Evolutionary conservation across 2,329 filamentous ascomycete species (phyloP).

Genomic region (Colletotrichum kahawae): DNA sequence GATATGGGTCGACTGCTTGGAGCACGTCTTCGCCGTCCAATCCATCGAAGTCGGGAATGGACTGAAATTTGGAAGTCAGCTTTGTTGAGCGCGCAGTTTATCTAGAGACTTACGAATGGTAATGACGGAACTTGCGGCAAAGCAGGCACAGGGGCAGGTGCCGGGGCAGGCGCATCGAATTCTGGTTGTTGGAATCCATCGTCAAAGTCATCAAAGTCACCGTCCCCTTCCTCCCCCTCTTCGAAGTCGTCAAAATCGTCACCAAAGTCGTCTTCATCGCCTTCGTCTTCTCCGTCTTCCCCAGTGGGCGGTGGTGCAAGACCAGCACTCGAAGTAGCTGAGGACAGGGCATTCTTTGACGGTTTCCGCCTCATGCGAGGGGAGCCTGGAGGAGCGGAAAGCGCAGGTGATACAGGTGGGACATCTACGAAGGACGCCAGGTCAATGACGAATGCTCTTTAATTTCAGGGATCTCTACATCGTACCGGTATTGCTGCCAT

Average conservation of each 20-base stretch:
- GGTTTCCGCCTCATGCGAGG: constrained; percentile 35
- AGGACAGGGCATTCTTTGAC: constrained; percentile 27
- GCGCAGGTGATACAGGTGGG: constrained; percentile 31
- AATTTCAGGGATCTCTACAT: constrained; percentile 24
- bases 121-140: constrained; percentile 40
- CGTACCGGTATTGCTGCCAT: constrained; percentile 37
- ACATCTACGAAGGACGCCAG: constrained; percentile 38
- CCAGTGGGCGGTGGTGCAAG: constrained; percentile 18
- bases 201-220: constrained; percentile 74
- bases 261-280: constrained; percentile 54
- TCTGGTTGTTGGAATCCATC: constrained; percentile 70
- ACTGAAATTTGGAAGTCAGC: constrained; percentile 45
- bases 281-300: constrained; percentile 34
- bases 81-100: background rate
- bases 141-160: constrained; percentile 33
- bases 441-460: constrained; percentile 25
- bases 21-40: constrained; percentile 66
- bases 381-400: constrained; percentile 32
- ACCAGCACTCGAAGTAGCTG: background rate
- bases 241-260: constrained; percentile 69
- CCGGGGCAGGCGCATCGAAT: constrained; percentile 32
- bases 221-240: constrained; percentile 58
- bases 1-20: constrained; percentile 67
- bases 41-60: constrained; percentile 71
- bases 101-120: constrained; percentile 46